A percentile compares a stretch with the other conserved stretches of the same genome.
These are phyloP conservation scores for Allantophomopsis cytisporea DNA, from an alignment of 2,329 filamentous ascomycete genomes.

Conservation along the genomic window DNA sequence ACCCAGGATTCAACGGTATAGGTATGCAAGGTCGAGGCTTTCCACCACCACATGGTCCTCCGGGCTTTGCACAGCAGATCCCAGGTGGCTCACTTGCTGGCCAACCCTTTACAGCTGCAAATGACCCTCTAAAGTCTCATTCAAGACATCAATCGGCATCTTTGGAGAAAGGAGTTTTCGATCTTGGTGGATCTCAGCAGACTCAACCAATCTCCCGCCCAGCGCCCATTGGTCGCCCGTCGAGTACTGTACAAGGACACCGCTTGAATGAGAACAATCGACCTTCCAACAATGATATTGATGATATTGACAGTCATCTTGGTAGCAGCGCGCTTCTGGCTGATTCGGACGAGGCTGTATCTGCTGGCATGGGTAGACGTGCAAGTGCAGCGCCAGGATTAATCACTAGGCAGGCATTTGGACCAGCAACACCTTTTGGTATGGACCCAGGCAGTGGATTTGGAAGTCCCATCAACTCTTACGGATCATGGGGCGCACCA, in stretches of 20 bases:
- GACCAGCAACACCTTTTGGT: conserved; percentile 13
- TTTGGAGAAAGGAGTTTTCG: conserved; percentile 37
- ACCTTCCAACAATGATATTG: conserved; percentile 40
- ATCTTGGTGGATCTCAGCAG: conserved; percentile 25
- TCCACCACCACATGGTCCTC: conserved; percentile 28
- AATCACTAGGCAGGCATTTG: conserved; percentile 13
- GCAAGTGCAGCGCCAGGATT: conserved; percentile 14
- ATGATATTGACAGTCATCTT: conserved; percentile 64
- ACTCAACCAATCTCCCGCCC: conserved; percentile 70
- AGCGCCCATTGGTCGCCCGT: conserved; percentile 76
- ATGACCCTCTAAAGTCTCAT: conserved; percentile 40
- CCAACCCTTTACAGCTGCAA: conserved; percentile 22
- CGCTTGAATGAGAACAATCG: conserved; percentile 24
- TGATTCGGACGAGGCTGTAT: conserved; percentile 48
- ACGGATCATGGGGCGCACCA: conserved; percentile 18
- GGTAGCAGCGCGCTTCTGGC: conserved; percentile 83
- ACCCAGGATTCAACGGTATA: conserved; percentile 38
- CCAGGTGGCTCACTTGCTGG: conserved; percentile 24
- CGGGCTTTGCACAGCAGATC: conserved; percentile 35
- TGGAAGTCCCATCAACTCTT: conserved; percentile 13
- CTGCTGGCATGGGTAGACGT: conserved; percentile 20
- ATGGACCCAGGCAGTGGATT: conserved; percentile 14
- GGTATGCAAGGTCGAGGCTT: conserved; percentile 35
- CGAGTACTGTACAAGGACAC: conserved; percentile 50
- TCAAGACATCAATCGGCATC: conserved; percentile 64